Base-by-base conservation (phyloP, 768 basidiomycete species). In the Phaeotremella fagi region DNA sequence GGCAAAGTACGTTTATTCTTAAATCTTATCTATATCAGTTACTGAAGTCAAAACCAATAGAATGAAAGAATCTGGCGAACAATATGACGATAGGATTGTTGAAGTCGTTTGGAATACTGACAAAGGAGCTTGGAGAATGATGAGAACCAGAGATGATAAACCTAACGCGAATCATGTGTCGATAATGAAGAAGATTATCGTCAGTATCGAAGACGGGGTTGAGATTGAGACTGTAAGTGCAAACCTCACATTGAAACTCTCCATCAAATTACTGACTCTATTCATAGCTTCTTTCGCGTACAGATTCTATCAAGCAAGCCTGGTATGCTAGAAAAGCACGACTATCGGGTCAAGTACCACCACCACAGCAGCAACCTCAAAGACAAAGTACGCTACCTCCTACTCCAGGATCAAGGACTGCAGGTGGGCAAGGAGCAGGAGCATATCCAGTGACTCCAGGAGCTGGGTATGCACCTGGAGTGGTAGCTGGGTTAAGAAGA, bases 61-160 rank as follows among this genome's bases (percentile, higher is more conserved):
- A 63, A 80, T 94, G 79, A 98, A 97, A 68, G 75, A 76, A 3
- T 81, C 83, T 1, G 83, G 85, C 5, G 87, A 92, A 68, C 94
- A 98, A 72, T 77, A 85, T 58, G 94, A 99, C 66, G 92, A 98
- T 73, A 82, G 94, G 11, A 82, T 98, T 33, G 85, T 98, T 18
- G 95, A 99, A 73, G 91, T 94, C 16, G 83, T 85, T 59, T 98
- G 95, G 94, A 86, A 94, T 62, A 54, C 80, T 23, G 79, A 80
- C 26, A 77, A 79, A 42, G 66, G 73, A 12, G 74, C 72, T 18
- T 98, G 92, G 91, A 83, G 83, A 52, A 84, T 90, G 82, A 84
- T 98, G 83, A 83, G 95, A 42, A 92, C 94, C 71, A 77, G 95
- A 64, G 84, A 94, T 64, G 95, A 99, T 75, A 99, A 99, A 73